Evolutionary conservation across 169 alveolate genomes (phyloP).

Genomic region (Cystoisospora suis): DNA sequence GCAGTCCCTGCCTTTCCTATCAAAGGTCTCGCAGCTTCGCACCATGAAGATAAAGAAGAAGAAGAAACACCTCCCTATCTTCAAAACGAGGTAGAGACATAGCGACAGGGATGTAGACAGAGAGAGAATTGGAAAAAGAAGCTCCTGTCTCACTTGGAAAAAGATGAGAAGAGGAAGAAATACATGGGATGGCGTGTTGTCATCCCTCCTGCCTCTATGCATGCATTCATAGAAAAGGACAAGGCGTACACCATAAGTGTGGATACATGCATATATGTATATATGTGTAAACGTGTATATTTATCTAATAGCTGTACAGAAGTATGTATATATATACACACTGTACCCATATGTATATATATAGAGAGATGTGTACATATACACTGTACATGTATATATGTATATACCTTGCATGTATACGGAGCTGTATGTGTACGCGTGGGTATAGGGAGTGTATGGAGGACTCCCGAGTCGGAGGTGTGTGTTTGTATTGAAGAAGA

Average conservation of each 20-base stretch:
- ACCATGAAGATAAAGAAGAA: too few species aligned
- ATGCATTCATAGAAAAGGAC: not conserved
- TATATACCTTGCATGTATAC: not conserved
- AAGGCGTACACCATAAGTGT: not conserved
- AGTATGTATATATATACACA: not conserved
- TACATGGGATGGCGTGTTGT: not conserved
- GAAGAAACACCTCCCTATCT: too few species aligned
- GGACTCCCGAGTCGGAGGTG: too few species aligned
- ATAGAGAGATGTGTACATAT: not conserved
- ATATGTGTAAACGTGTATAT: not conserved
- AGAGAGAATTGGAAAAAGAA: not conserved
- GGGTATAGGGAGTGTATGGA: too few species aligned
- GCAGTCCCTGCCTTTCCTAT: too few species aligned
- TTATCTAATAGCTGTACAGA: not conserved
- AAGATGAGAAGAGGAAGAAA: not conserved
- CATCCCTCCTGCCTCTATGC: not conserved
- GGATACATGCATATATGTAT: not conserved
- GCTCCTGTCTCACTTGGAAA: not conserved
- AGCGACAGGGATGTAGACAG: not conserved
- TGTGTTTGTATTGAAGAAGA: not conserved
- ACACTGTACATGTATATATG: not conserved
- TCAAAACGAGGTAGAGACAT: not conserved
- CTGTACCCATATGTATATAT: not conserved
- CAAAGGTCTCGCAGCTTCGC: too few species aligned
- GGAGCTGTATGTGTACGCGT: not conserved